Percentiles rank a stretch among this genome's conserved stretches.
Evolutionary conservation across 495 filamentous ascomycete genomes (phyloP).

Genomic region (Podospora pseudoanserina): DNA sequence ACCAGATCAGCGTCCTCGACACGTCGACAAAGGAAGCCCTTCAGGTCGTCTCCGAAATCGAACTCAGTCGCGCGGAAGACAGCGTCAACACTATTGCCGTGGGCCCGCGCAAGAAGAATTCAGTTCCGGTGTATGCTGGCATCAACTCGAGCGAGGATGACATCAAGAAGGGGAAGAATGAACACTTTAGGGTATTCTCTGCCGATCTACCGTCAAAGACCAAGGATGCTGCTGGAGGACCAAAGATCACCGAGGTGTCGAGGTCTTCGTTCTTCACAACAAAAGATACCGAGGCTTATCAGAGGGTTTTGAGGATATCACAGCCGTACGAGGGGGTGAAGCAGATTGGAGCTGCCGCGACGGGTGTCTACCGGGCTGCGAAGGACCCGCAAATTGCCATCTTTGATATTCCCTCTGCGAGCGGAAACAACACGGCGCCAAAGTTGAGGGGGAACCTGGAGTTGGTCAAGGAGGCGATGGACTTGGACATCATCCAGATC

Average conservation of each 20-base stretch:
- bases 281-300: slow-evolving; percentile 64
- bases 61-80: slow-evolving; percentile 84
- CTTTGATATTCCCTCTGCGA: slow-evolving; percentile 61
- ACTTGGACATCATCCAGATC: slow-evolving; percentile 69
- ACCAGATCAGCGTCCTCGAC: slow-evolving; percentile 81
- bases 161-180: slow-evolving; percentile 72
- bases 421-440: slow-evolving; percentile 42
- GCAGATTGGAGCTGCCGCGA: slow-evolving; percentile 69
- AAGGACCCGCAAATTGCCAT: slow-evolving; percentile 71
- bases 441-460: slow-evolving; percentile 65
- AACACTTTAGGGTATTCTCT: slow-evolving; percentile 80
- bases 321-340: slow-evolving; percentile 18
- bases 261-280: slow-evolving; percentile 62
- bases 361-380: slow-evolving; percentile 53
- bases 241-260: slow-evolving; percentile 53
- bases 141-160: slow-evolving; percentile 78
- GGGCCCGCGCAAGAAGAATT: slow-evolving; percentile 52
- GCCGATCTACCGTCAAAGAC: slow-evolving; percentile 51
- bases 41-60: slow-evolving; percentile 65
- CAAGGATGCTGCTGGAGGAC: slow-evolving; percentile 32
- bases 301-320: slow-evolving; percentile 71
- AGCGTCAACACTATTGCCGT: slow-evolving; percentile 79
- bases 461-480: slow-evolving; percentile 70
- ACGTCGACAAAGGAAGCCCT: slow-evolving; percentile 58
- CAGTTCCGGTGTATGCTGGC: slow-evolving; percentile 69